phyloP scores from a whole-genome alignment of 202 grass and related monocot genomes.

The Musa balbisiana region DNA sequence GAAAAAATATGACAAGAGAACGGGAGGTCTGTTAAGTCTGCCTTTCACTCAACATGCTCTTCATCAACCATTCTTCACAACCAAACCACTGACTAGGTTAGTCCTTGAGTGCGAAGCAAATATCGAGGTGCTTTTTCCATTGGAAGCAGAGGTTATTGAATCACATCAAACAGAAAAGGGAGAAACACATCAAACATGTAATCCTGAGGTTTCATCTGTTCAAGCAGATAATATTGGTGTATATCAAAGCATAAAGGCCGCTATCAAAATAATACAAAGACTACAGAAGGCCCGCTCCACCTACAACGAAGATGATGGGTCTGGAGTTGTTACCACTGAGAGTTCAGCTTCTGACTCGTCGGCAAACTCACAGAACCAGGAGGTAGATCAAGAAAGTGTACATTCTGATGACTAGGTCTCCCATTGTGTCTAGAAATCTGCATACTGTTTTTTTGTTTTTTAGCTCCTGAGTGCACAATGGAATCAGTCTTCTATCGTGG shows the following conservation, averaged over 20 bases:
- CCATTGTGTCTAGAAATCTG: not conserved
- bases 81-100: conserved; percentile 68
- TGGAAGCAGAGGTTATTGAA: conserved; percentile 85
- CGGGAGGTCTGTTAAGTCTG: conserved; percentile 63
- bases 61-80: conserved; percentile 93
- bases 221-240: conserved; percentile 50
- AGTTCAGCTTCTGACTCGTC: conserved; percentile 32
- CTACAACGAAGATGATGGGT: conserved; percentile 62
- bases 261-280: conserved; percentile 80
- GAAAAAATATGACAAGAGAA: conserved; percentile 98
- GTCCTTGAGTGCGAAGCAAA: conserved; percentile 87
- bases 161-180: conserved; percentile 26
- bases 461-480: not conserved
- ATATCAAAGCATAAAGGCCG: conserved; percentile 69
- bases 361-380: conserved; percentile 33
- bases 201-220: conserved; percentile 26
- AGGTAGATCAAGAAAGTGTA: conserved; percentile 33
- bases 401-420: conserved; percentile 31
- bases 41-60: conserved; percentile 81
- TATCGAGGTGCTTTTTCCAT: conserved; percentile 79
- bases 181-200: conserved; percentile 13
- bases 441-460: conserved; percentile 19
- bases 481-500: no score
- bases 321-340: conserved; percentile 71
- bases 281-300: conserved; percentile 83